Base-by-base conservation (phyloP, 2,329 filamentous ascomycete genomes). In the Pseudogymnoascus sp. region DNA sequence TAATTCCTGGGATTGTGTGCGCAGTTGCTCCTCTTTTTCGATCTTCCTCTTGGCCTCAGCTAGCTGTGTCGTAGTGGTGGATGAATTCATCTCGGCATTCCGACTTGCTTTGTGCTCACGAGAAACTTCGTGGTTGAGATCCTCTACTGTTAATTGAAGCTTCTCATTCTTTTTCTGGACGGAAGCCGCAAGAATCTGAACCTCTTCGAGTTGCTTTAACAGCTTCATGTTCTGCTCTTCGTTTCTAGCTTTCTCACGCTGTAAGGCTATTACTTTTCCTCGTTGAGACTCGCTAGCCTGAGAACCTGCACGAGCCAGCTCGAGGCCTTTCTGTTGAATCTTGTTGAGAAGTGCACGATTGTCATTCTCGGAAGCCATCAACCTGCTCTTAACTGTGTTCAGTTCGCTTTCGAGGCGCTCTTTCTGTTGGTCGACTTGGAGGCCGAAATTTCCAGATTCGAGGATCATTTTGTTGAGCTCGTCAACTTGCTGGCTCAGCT, bases 111-210 rank as follows among this genome's bases (percentile, higher is more conserved):
- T 96, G 72, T 93, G 91, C 76, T 97, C 93, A 31, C 92, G 84
- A 60, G 90, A 89, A 62, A 97, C 83, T 75, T 97, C 92, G 70
- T 97, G 93, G 69, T 91, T 96, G 37, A 97, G 80, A 73, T 99
- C 93, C 73, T 99, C 93, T 7, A 97, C 77, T 70, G 84, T 92
- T 45, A 97, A 82, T 61, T 92, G 85, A 29, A 97, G 81, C 76
- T 97, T 97, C 76, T 97, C 93, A 62, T 95, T 89, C 74, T 95
- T 91, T 79, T 97, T 97, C 74, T 97, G 92, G 6, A 97, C 78
- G 1, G 90, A 89, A 0, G 89, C 89, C 67, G 96, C 86, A 4
- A 86, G 86, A 23, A 97, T 76, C 70, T 97, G 93, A 5, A 90
- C 83, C 68, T 97, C 93, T 64, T 89, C 91, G 11, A 97, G 81